These are phyloP conservation scores for Lentinus brumalis DNA, from an alignment of 768 basidiomycete genomes.

Conservation along the genomic window DNA sequence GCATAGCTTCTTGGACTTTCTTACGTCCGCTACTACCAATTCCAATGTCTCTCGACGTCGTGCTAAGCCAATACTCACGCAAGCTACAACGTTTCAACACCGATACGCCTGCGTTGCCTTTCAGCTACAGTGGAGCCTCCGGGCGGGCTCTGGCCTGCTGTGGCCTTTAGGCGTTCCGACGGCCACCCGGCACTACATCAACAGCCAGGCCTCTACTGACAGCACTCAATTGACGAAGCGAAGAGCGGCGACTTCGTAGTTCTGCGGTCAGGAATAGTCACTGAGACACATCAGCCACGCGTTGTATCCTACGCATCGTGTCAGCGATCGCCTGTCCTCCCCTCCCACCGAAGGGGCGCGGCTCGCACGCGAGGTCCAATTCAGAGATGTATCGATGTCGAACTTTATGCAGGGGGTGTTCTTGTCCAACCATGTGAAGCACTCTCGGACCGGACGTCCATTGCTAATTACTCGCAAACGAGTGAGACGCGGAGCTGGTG, in stretches of 20 bases:
- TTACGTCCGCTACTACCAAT: neutral
- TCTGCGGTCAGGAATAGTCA: neutral
- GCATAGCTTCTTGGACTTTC: neutral
- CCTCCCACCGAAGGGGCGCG: conserved; percentile 1
- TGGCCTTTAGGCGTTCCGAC: conserved; percentile 2
- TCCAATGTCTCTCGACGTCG: neutral
- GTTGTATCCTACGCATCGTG: neutral
- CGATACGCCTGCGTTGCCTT: neutral
- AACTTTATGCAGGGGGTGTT: neutral
- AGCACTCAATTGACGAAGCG: neutral
- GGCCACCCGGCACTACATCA: neutral
- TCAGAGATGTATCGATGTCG: neutral
- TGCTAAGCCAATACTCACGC: no score
- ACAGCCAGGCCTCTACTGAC: neutral
- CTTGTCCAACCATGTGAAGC: neutral
- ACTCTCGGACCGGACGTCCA: neutral
- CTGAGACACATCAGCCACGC: neutral
- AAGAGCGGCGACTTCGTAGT: neutral
- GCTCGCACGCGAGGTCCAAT: neutral
- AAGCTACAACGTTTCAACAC: neutral
- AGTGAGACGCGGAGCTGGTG: neutral
- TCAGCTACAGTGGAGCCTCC: neutral
- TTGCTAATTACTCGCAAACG: neutral
- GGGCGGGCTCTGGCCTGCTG: neutral
- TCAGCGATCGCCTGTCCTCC: neutral